A percentile compares a stretch with the other conserved stretches of the same genome.
phyloP scores from a whole-genome alignment of 768 basidiomycete species.

The Neoboletus brunneissimus region DNA sequence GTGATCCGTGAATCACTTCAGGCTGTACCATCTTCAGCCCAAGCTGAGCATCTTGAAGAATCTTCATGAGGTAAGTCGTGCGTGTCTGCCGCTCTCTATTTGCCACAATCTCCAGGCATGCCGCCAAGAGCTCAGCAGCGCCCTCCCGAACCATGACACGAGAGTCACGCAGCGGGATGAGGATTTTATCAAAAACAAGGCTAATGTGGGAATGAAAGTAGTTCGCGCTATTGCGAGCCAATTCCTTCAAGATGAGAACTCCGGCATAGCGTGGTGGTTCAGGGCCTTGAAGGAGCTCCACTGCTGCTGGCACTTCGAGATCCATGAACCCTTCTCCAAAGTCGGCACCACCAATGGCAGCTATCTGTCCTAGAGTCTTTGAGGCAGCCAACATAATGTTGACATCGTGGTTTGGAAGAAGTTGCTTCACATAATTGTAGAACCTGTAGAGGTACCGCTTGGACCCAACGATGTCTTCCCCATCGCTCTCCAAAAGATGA shows the following conservation, averaged over 20 bases:
- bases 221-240: constrained; percentile 83
- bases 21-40: constrained; percentile 77
- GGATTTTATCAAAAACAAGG: constrained; percentile 89
- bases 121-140: constrained; percentile 90
- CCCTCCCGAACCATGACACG: constrained; percentile 90
- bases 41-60: constrained; percentile 84
- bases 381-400: constrained; percentile 94
- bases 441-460: constrained; percentile 80
- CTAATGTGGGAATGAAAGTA: constrained; percentile 88
- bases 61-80: constrained; percentile 68
- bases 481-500: constrained; percentile 70
- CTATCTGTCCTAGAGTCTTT: constrained; percentile 87
- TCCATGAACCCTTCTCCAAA: constrained; percentile 91
- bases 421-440: constrained; percentile 89
- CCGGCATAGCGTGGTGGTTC: constrained; percentile 91
- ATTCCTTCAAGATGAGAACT: constrained; percentile 89
- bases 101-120: constrained; percentile 85
- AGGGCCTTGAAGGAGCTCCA: constrained; percentile 70
- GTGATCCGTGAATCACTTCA: constrained; percentile 89
- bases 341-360: constrained; percentile 74
- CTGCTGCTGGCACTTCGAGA: constrained; percentile 80
- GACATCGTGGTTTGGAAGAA: constrained; percentile 88
- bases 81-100: constrained; percentile 65
- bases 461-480: constrained; percentile 78
- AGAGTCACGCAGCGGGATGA: constrained; percentile 84